These are phyloP conservation scores for Hymenoscyphus salicellus DNA, from an alignment of 2,329 filamentous ascomycete species.

Conservation along the genomic window DNA sequence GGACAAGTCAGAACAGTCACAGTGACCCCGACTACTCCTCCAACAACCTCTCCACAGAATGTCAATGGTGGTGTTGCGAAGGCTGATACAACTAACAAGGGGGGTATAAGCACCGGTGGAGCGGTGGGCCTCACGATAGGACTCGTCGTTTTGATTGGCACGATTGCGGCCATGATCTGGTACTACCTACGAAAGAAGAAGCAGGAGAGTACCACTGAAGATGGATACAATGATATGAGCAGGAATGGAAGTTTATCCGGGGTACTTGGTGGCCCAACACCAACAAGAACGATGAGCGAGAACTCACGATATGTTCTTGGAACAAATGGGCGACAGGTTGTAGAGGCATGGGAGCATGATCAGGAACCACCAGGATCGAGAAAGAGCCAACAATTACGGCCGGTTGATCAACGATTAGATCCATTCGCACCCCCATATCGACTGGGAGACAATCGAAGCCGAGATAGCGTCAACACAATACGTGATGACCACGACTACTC, in stretches of 20 bases:
- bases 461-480: conserved; percentile 61
- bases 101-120: conserved; percentile 45
- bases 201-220: conserved; percentile 39
- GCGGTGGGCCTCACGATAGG: conserved; percentile 54
- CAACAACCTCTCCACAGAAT: conserved; percentile 21
- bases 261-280: conserved; percentile 22
- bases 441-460: conserved; percentile 52
- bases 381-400: conserved; percentile 52
- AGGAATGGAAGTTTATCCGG: conserved; percentile 27
- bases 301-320: conserved; percentile 37
- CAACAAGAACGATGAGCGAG: conserved; percentile 36
- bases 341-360: conserved; percentile 34
- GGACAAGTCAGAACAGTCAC: conserved; percentile 56
- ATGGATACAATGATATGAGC: conserved; percentile 27
- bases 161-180: conserved; percentile 38
- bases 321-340: conserved; percentile 35
- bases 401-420: conserved; percentile 62
- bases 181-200: conserved; percentile 47
- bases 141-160: conserved; percentile 45
- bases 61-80: conserved; percentile 19
- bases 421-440: conserved; percentile 58
- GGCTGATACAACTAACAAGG: conserved; percentile 17
- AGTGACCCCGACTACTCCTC: conserved; percentile 44
- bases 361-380: conserved; percentile 34
- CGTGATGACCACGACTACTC: conserved; percentile 66